Conservation (phyloP, 305 asterid genomes). For the Ajuga reptans region DNA sequence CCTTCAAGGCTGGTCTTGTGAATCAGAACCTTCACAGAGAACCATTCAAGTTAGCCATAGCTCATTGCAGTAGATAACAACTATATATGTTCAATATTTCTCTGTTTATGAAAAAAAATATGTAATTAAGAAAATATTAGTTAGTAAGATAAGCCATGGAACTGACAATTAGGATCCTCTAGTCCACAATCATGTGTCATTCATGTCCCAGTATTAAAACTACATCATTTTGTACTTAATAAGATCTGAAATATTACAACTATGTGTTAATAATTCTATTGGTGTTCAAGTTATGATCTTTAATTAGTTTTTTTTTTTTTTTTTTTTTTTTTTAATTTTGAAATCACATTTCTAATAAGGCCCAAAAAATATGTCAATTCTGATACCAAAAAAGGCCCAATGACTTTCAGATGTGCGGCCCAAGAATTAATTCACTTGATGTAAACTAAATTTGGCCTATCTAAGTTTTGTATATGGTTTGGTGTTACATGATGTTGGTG, state of each 20-base stretch:
- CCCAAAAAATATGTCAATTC: too few species aligned
- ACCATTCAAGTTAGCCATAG: conserved; percentile 17
- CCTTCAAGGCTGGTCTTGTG: conserved; percentile 70
- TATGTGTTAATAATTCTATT: neutral
- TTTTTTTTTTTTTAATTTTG: neutral
- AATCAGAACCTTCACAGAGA: conserved; percentile 4
- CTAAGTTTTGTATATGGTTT: too few species aligned
- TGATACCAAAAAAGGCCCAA: too few species aligned
- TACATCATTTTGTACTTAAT: too few species aligned
- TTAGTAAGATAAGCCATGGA: neutral
- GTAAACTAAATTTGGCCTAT: too few species aligned
- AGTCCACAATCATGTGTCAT: too few species aligned
- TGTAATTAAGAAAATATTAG: neutral
- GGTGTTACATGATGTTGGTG: too few species aligned
- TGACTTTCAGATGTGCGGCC: too few species aligned
- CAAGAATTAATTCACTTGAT: too few species aligned
- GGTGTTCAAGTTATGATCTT: neutral
- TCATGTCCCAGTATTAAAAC: too few species aligned
- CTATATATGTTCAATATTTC: neutral
- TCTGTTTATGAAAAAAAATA: neutral
- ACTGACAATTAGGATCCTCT: too few species aligned
- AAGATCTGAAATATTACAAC: neutral
- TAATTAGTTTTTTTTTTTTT: neutral
- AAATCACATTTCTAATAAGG: too few species aligned
- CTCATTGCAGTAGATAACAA: conserved; percentile 21